These are phyloP conservation scores for Pezicula carpinea DNA, from an alignment of 2,329 filamentous ascomycete species.

Conservation along the genomic window DNA sequence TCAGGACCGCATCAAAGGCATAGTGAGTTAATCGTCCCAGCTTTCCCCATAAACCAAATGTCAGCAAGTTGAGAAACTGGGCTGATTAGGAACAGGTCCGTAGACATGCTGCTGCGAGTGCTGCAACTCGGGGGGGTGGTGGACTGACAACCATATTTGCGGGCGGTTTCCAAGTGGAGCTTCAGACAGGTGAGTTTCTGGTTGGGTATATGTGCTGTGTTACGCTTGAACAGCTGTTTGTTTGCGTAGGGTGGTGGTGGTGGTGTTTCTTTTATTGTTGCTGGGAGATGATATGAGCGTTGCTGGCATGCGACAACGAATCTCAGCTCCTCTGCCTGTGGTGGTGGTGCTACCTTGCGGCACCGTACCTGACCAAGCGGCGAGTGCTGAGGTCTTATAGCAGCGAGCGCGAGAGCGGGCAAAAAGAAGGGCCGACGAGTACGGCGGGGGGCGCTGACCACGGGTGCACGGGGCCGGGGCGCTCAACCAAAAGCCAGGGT, in stretches of 20 bases:
- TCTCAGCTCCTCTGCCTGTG: too few species aligned
- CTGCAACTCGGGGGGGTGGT: slow-evolving; percentile 5
- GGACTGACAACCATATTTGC: slow-evolving; percentile 37
- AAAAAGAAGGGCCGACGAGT: too few species aligned
- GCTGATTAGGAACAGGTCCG: slow-evolving; percentile 39
- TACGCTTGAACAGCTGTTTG: neutral
- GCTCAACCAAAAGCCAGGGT: neutral
- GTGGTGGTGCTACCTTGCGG: too few species aligned
- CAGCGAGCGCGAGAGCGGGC: too few species aligned
- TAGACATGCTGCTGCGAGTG: slow-evolving; percentile 13
- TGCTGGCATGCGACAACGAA: neutral
- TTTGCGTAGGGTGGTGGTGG: neutral
- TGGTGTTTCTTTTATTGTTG: neutral
- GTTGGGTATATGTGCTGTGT: neutral
- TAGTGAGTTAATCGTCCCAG: slow-evolving; percentile 91
- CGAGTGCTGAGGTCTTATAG: too few species aligned
- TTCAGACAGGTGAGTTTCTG: neutral
- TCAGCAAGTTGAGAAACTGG: slow-evolving; percentile 63
- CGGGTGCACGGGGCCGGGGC: too few species aligned
- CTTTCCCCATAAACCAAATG: slow-evolving; percentile 69
- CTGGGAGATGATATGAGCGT: neutral
- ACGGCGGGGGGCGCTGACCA: too few species aligned
- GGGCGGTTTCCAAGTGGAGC: neutral
- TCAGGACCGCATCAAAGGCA: slow-evolving; percentile 89
- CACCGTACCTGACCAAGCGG: too few species aligned